Percentiles rank a stretch among this genome's conserved stretches.
phyloP scores from a whole-genome alignment of 2,329 filamentous ascomycete species.

The Bertia moriformis region DNA sequence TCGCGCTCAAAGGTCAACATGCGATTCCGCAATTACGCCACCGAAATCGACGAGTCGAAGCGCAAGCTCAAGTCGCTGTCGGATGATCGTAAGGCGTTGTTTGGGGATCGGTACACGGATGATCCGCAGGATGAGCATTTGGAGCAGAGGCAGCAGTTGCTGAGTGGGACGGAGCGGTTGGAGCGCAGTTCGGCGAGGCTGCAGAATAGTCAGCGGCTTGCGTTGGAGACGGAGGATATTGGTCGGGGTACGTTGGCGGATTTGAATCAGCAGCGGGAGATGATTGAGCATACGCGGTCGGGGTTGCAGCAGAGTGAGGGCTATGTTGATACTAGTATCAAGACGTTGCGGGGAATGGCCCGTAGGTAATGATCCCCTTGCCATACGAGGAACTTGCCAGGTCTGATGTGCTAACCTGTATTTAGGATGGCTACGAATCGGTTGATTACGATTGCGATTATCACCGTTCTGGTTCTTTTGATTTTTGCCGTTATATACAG shows the following conservation, averaged over 20 bases:
- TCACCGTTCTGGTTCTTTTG: conserved; percentile 53
- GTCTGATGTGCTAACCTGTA: conserved; percentile 1
- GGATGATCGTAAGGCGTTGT: conserved; percentile 71
- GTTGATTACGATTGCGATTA: conserved; percentile 95
- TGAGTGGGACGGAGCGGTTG: conserved; percentile 77
- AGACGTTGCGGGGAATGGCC: conserved; percentile 94
- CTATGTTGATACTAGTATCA: conserved; percentile 93
- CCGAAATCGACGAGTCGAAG: conserved; percentile 66
- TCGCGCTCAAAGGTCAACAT: conserved; percentile 74
- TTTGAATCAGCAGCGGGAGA: conserved; percentile 68
- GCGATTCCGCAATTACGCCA: conserved; percentile 85
- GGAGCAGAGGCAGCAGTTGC: conserved; percentile 85
- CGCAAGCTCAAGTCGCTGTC: conserved; percentile 66
- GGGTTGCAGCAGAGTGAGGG: conserved; percentile 77
- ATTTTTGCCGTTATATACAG: conserved; percentile 65
- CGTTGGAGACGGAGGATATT: conserved; percentile 84
- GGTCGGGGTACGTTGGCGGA: conserved; percentile 75
- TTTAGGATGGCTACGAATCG: conserved; percentile 97
- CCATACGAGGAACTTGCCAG: too few relatives aligned
- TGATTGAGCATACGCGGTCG: conserved; percentile 66
- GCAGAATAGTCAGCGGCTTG: conserved; percentile 71
- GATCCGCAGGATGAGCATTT: conserved; percentile 71
- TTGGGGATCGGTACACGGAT: conserved; percentile 78
- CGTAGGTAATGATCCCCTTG: conserved; percentile 62
- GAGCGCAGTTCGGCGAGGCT: conserved; percentile 75